These are phyloP conservation scores for Quercus mongolica DNA, from an alignment of 306 rosid species.

Conservation along the genomic window DNA sequence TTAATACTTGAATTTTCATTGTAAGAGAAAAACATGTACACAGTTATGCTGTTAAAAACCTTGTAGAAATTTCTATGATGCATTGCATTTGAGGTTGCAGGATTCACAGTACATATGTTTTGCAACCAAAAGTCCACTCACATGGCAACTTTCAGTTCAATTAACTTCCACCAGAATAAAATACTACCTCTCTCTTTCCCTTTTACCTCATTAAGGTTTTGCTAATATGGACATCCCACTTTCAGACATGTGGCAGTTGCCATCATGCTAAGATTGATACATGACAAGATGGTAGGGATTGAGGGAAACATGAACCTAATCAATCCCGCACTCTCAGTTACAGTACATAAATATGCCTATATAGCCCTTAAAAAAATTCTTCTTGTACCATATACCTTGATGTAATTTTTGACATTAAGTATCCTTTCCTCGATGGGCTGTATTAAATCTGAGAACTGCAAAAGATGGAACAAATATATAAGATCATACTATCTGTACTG, in stretches of 20 bases:
- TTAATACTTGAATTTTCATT: not conserved
- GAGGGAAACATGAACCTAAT: not conserved
- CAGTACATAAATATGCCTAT: not conserved
- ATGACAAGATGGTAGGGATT: not conserved
- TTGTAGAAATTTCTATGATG: not conserved
- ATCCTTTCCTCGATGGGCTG: constrained; percentile 76
- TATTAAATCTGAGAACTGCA: constrained; percentile 77
- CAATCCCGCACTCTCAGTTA: not conserved
- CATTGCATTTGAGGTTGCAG: not conserved
- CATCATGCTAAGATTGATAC: constrained; percentile 4
- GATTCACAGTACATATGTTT: not conserved
- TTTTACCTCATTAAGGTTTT: not conserved
- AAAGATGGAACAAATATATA: constrained; percentile 14
- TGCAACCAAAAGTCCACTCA: not conserved
- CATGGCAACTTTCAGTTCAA: not conserved
- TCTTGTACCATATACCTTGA: constrained; percentile 55
- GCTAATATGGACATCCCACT: constrained; percentile 7
- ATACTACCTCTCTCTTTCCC: not conserved
- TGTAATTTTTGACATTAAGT: constrained; percentile 54
- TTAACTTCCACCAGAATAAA: not conserved
- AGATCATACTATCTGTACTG: not conserved
- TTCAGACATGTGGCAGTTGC: constrained; percentile 6
- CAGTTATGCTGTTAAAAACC: not conserved
- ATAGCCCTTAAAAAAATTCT: not conserved
- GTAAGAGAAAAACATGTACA: not conserved